Conservation (phyloP, 2,329 filamentous ascomycete genomes). For the Fusarium ambrosium region DNA sequence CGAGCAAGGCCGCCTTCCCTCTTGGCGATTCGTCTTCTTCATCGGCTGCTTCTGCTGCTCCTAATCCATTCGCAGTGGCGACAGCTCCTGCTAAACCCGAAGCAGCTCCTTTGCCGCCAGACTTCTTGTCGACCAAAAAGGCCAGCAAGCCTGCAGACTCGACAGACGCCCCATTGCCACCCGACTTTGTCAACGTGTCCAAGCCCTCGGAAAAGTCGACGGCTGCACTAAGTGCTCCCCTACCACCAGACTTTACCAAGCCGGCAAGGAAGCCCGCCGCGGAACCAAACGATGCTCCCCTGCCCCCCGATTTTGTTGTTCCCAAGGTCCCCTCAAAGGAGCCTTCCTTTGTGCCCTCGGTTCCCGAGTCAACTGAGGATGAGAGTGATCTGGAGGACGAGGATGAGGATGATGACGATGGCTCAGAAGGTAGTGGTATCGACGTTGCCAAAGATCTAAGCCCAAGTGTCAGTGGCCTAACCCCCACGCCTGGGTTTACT, state of each 20-base stretch:
- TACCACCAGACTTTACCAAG: conserved; percentile 31
- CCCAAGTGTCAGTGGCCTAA: conserved; percentile 60
- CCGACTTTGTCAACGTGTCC: conserved; percentile 47
- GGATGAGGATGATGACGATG: conserved; percentile 62
- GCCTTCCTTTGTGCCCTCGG: conserved; percentile 51
- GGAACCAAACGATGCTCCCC: conserved; percentile 54
- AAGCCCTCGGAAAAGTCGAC: conserved; percentile 30
- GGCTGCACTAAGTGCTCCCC: conserved; percentile 21
- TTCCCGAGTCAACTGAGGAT: conserved; percentile 54
- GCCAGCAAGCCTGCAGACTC: conserved; percentile 22
- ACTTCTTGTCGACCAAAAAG: conserved; percentile 44
- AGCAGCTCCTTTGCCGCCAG: conserved; percentile 62
- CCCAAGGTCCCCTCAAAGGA: conserved; percentile 51
- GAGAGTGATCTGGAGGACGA: conserved; percentile 56
- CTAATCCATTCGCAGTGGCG: conserved; percentile 49
- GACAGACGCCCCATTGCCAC: conserved; percentile 50
- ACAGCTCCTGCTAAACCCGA: conserved; percentile 46
- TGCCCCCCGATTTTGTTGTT: conserved; percentile 55
- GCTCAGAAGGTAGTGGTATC: conserved; percentile 71
- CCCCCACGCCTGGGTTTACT: conserved; percentile 65
- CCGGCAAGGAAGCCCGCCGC: conserved; percentile 30
- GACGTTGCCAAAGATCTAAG: conserved; percentile 76
- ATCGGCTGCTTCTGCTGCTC: conserved; percentile 58
- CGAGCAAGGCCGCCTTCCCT: conserved; percentile 65
- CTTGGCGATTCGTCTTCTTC: conserved; percentile 67